A percentile compares a stretch with the other conserved stretches of the same genome.
These are phyloP conservation scores for Ceratopteris richardii DNA, from an alignment of 75 land plant species.

Conservation along the genomic window DNA sequence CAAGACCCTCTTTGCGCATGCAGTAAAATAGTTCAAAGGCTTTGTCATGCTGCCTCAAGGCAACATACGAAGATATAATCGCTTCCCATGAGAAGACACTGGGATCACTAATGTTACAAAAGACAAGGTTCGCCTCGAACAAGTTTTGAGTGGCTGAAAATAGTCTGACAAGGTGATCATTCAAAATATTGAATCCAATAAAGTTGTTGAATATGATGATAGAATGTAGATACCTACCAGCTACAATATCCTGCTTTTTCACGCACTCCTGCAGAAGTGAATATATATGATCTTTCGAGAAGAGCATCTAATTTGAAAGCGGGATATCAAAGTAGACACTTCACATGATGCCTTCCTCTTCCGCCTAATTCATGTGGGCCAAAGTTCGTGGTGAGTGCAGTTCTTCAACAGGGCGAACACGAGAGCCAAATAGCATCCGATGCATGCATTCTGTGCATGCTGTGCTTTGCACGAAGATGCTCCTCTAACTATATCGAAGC, in stretches of 20 bases:
- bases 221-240: constrained; percentile 2
- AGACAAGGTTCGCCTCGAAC: constrained; percentile 2
- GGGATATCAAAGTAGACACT: too few relatives aligned
- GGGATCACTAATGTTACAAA: not conserved
- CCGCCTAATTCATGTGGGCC: too few relatives aligned
- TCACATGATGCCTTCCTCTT: too few relatives aligned
- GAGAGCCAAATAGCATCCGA: too few relatives aligned
- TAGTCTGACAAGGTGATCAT: constrained; percentile 2
- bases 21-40: constrained; percentile 18
- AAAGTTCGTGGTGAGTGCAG: too few relatives aligned
- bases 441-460: too few relatives aligned
- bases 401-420: too few relatives aligned
- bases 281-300: not conserved
- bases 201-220: not conserved
- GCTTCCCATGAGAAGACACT: not conserved
- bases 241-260: constrained; percentile 5
- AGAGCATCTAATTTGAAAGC: not conserved
- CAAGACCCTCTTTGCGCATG: constrained; percentile 11
- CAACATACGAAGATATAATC: constrained; percentile 2
- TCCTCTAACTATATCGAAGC: too few relatives aligned
- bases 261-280: constrained; percentile 9
- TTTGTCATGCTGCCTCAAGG: constrained; percentile 9
- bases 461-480: too few relatives aligned
- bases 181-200: not conserved
- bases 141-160: not conserved